A percentile compares a stretch with the other conserved stretches of the same genome.
These are phyloP conservation scores for Plasmopara muralis DNA, from an alignment of 352 stramenopile genomes.

Conservation along the genomic window DNA sequence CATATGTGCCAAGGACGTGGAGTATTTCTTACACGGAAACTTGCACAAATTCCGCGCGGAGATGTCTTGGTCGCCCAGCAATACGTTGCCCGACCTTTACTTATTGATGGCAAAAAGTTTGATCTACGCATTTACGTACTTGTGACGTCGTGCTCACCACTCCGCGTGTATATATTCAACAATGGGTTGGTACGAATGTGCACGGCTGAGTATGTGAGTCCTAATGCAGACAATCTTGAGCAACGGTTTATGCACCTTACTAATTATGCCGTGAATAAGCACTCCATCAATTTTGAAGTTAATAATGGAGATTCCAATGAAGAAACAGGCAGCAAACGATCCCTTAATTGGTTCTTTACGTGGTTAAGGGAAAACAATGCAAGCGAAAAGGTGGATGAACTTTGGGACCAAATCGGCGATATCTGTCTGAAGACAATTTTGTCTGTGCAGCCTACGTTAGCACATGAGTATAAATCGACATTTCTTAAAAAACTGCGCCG, in stretches of 20 bases:
- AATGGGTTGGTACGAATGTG: conserved; percentile 89
- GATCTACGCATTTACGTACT: conserved; percentile 91
- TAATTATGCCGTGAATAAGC: conserved; percentile 91
- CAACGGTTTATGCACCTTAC: conserved; percentile 89
- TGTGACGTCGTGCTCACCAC: conserved; percentile 74
- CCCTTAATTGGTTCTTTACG: conserved; percentile 88
- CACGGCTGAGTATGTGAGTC: conserved; percentile 80
- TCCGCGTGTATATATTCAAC: conserved; percentile 88
- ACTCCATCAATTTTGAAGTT: conserved; percentile 78
- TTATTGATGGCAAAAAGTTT: conserved; percentile 90
- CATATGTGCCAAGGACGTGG: conserved; percentile 85
- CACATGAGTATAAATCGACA: conserved; percentile 88
- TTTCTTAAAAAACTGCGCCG: conserved; percentile 81
- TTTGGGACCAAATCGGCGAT: conserved; percentile 91
- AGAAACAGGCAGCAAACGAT: conserved; percentile 79
- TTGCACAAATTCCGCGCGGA: conserved; percentile 84
- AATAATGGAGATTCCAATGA: conserved; percentile 62
- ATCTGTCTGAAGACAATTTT: conserved; percentile 93
- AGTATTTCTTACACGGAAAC: conserved; percentile 91
- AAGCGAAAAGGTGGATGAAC: conserved; percentile 48
- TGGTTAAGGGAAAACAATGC: conserved; percentile 77
- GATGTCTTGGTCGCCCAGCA: conserved; percentile 86
- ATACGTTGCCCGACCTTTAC: conserved; percentile 68
- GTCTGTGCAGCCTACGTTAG: conserved; percentile 88
- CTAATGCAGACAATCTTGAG: conserved; percentile 79